Evolutionary conservation across 306 rosid genomes (phyloP), one percentile per base, ranked within the genome.

Genomic region (Trifolium repens): DNA sequence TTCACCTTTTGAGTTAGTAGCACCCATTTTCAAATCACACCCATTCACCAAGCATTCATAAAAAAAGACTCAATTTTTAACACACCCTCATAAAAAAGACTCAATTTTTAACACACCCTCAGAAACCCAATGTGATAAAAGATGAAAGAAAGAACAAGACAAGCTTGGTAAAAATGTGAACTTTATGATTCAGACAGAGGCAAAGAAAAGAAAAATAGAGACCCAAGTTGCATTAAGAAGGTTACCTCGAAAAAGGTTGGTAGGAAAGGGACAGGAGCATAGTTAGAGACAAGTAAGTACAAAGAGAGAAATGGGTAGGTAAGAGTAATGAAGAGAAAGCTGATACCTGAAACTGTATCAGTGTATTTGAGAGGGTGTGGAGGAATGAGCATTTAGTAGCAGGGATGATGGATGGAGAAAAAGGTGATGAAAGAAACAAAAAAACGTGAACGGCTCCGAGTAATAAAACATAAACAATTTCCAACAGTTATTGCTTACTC

Each of bases 1-100:
- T 63, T 90, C 92, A 11, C 73, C n/a, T 85, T 78, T 94, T 6
- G 97, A 94, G 89, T 83, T 89, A 15, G 88, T 2, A 66, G 87
- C 82, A 76, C 99, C 99, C 99, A 94, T 61, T 32, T 61, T 61
- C 40, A 81, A 76, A 80, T 37, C 19, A 72, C 42, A 69, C 55
- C 66, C 83, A 75, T 35, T 75, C 73, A 65, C 59, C 19, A 54
- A 50, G 32, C 55, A 80, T 32, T 54, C 58, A 63, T 22, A 42
- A 10, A 32, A 32, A 32, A 30, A 30, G 34, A 30, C 34, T 30
- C 34, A 2, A 30, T 30, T 30, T 30, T 30, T 30, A 30, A 30
- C 34, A 30, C 34, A 3, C 34, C 34, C 34, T 30, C 34, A 30
- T 5, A 30, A 27, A 27, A 30, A 30, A 30, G 34, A 30, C 34